Evolutionary conservation across 805 yeast species (phyloP).

Genomic region (Cyberlindnera euphorbiae): DNA sequence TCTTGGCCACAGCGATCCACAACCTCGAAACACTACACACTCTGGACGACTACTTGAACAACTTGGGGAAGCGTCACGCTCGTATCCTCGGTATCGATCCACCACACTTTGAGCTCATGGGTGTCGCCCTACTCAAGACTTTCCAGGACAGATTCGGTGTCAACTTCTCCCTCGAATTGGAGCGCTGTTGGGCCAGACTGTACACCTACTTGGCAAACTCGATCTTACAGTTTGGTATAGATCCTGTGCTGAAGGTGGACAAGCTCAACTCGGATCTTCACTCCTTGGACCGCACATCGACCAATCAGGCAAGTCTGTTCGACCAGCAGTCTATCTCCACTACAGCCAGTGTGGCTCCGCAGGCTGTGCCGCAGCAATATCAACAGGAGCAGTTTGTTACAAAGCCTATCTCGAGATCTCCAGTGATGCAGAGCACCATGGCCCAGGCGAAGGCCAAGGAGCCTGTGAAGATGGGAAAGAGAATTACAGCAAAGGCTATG

Average conservation of each 20-base stretch:
- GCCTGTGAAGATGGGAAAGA: conserved; percentile 4
- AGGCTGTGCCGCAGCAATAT: neutral
- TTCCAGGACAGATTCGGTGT: conserved; percentile 56
- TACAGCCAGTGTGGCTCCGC: conserved; percentile 2
- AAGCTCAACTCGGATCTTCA: conserved; percentile 12
- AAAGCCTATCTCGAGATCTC: neutral
- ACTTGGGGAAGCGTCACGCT: conserved; percentile 70
- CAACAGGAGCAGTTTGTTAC: neutral
- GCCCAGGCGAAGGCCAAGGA: conserved; percentile 3
- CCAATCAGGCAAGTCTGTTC: conserved; percentile 7
- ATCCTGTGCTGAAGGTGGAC: conserved; percentile 35
- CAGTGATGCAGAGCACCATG: conserved; percentile 1
- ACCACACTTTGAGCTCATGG: conserved; percentile 65
- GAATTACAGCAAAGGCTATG: conserved; percentile 6
- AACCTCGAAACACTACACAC: conserved; percentile 55
- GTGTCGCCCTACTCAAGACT: conserved; percentile 63
- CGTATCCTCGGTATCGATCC: conserved; percentile 72
- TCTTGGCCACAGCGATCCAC: conserved; percentile 60
- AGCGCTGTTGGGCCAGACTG: conserved; percentile 65
- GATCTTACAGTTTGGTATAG: conserved; percentile 46
- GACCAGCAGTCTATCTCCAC: conserved; percentile 13
- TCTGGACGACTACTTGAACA: conserved; percentile 54
- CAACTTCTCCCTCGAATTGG: conserved; percentile 54
- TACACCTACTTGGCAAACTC: conserved; percentile 67
- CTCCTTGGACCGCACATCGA: conserved; percentile 7